A percentile compares a stretch with the other conserved stretches of the same genome.
These are phyloP conservation scores for Takakia lepidozioides DNA, from an alignment of 225 moss, liverwort and hornwort species.

Conservation along the genomic window DNA sequence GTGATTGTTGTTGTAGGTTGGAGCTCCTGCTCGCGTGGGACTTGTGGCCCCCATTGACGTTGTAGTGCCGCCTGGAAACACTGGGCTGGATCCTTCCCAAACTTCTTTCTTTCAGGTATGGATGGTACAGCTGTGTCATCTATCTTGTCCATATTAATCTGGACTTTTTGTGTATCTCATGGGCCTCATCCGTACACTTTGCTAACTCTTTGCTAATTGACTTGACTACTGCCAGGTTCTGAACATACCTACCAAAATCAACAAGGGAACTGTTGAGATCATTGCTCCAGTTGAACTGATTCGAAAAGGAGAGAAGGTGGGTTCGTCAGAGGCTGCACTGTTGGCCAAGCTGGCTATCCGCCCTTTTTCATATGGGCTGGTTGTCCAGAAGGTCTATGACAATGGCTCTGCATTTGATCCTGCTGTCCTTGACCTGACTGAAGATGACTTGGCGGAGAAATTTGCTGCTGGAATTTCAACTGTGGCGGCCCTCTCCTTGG, in stretches of 20 bases:
- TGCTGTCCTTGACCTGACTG: conserved; percentile 68
- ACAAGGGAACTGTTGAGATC: conserved; percentile 97
- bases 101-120: conserved; percentile 87
- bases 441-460: conserved; percentile 65
- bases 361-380: conserved; percentile 85
- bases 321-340: conserved; percentile 84
- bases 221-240: conserved; percentile 65
- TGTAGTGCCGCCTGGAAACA: conserved; percentile 89
- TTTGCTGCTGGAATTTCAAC: conserved; percentile 71
- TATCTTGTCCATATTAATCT: too few species aligned
- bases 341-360: conserved; percentile 79
- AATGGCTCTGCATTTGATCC: conserved; percentile 78
- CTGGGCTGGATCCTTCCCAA: conserved; percentile 88
- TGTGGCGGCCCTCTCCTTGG: conserved; percentile 78
- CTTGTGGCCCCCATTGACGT: conserved; percentile 87
- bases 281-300: conserved; percentile 95
- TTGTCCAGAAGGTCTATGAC: conserved; percentile 81
- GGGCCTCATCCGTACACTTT: too few species aligned
- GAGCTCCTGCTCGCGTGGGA: conserved; percentile 97
- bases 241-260: conserved; percentile 96
- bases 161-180: too few species aligned
- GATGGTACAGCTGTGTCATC: background rate
- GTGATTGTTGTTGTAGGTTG: conserved; percentile 46
- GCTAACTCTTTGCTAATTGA: too few species aligned
- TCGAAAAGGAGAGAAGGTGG: conserved; percentile 81